Evolutionary conservation across 805 yeast genomes (phyloP).

Genomic region (Monosporozyma yasuniensis): DNA sequence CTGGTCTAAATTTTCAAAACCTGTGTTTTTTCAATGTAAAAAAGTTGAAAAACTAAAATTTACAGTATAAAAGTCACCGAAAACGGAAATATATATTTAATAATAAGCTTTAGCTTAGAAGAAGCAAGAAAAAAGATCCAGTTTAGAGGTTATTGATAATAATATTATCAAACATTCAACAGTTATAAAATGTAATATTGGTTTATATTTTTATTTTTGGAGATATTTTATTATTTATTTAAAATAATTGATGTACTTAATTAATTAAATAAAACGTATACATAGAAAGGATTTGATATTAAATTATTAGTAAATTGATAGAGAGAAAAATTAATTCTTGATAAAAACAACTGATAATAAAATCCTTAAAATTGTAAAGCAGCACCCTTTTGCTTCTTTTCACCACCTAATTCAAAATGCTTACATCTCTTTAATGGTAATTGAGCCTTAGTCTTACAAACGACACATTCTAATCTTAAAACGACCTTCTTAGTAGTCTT

Average conservation of each 20-base stretch:
- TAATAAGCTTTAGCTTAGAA: not conserved
- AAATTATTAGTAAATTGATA: not conserved
- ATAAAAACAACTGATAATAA: not conserved
- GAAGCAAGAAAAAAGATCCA: too few species aligned
- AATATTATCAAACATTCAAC: too few species aligned
- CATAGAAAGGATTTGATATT: constrained; percentile 1
- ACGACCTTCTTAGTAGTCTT: constrained; percentile 99
- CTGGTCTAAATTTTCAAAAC: not conserved
- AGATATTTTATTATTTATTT: constrained; percentile 1
- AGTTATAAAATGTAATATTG: too few species aligned
- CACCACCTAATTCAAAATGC: constrained; percentile 99
- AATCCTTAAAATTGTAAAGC: constrained; percentile 90
- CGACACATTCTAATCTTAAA: constrained; percentile 96
- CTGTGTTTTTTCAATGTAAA: not conserved
- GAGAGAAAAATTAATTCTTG: not conserved
- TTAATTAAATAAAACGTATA: constrained; percentile 1
- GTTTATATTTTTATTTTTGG: not conserved
- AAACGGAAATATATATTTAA: not conserved
- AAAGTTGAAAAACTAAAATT: too few species aligned
- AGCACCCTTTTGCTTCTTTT: constrained; percentile 99
- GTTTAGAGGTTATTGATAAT: not conserved
- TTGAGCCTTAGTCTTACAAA: constrained; percentile 98
- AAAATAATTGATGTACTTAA: not conserved
- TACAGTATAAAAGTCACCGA: not conserved
- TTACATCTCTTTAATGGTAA: constrained; percentile 98